Evolutionary conservation across 2,329 filamentous ascomycete species (phyloP).

Genomic region (Fusarium sp.): DNA sequence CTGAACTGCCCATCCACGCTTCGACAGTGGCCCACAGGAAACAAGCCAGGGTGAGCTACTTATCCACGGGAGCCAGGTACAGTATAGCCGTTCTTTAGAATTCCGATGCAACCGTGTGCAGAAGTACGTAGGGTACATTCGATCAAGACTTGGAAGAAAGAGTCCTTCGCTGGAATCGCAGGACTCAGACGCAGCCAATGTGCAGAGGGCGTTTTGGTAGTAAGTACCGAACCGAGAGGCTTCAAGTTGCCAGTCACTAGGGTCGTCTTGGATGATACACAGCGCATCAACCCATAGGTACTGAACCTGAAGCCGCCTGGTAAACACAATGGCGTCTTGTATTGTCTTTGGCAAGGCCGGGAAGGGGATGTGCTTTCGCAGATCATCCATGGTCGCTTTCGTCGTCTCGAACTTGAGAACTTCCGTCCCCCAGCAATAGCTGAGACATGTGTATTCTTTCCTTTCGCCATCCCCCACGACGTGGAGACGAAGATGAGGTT

Average conservation of each 20-base stretch:
- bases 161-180: neutral
- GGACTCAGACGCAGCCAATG: neutral
- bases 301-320: neutral
- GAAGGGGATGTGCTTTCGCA: neutral
- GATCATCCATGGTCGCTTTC: neutral
- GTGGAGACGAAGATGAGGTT: neutral
- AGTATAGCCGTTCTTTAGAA: neutral
- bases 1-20: neutral
- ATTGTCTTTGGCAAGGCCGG: neutral
- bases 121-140: neutral
- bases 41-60: no score
- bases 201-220: neutral
- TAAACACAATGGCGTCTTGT: neutral
- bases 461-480: neutral
- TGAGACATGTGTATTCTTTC: neutral
- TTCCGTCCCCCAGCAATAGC: neutral
- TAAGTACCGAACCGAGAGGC: neutral
- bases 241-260: neutral
- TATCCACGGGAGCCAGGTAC: neutral
- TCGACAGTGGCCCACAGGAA: neutral
- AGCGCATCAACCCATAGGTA: neutral
- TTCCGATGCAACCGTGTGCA: neutral
- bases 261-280: neutral
- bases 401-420: neutral
- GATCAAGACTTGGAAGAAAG: neutral